Conservation (phyloP, 2,329 filamentous ascomycete species). For the Tricladium varicosporioides region DNA sequence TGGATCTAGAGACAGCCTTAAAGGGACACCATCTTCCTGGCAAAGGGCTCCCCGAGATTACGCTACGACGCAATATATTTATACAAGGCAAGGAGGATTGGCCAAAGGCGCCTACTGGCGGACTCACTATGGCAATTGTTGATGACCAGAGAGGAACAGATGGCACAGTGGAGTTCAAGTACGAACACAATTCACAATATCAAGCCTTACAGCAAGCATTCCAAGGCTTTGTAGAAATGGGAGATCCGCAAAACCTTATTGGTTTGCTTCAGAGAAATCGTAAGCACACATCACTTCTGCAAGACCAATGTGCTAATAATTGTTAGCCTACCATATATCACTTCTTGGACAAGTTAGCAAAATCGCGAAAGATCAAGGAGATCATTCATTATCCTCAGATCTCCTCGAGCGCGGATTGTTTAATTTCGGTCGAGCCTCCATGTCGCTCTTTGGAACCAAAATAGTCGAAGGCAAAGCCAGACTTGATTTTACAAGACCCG, state of each 20-base stretch:
- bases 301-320: slow-evolving; percentile 20
- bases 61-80: slow-evolving; percentile 62
- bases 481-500: slow-evolving; percentile 75
- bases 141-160: slow-evolving; percentile 41
- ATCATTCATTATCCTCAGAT: slow-evolving; percentile 81
- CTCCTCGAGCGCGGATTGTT: slow-evolving; percentile 89
- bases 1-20: slow-evolving; percentile 38
- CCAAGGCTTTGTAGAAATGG: slow-evolving; percentile 75
- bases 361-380: slow-evolving; percentile 87
- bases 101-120: slow-evolving; percentile 69
- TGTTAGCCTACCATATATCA: slow-evolving; percentile 79
- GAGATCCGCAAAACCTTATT: slow-evolving; percentile 79
- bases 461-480: slow-evolving; percentile 76
- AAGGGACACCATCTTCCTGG: slow-evolving; percentile 46
- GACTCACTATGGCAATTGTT: slow-evolving; percentile 74
- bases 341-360: slow-evolving; percentile 91
- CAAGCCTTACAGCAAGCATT: slow-evolving; percentile 74
- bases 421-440: slow-evolving; percentile 83
- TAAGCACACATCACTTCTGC: slow-evolving; percentile 29
- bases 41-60: slow-evolving; percentile 56
- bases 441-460: slow-evolving; percentile 76
- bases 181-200: slow-evolving; percentile 73
- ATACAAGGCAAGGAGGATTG: slow-evolving; percentile 71
- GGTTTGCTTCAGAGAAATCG: slow-evolving; percentile 68
- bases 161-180: slow-evolving; percentile 71